Base-by-base conservation (phyloP, 2,329 filamentous ascomycete genomes). In the Cadophora sp. region DNA sequence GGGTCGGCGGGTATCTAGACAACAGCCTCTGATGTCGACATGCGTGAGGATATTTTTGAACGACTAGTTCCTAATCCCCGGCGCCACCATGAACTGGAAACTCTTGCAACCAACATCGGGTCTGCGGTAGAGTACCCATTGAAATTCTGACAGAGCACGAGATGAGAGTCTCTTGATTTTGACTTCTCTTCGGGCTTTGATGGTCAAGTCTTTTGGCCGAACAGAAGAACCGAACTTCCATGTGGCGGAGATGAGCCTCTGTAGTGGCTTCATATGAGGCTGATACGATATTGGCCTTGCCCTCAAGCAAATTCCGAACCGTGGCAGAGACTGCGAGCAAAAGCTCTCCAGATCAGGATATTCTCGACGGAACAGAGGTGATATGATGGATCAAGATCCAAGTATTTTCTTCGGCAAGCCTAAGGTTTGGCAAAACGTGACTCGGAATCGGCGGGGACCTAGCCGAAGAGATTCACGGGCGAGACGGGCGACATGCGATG, bases 121-220 rank as follows among this genome's bases (percentile, higher is more conserved):
- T 14, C 8, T 53, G 9, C 11, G 27, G 27, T 27, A 16, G 29
- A 14, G 27, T 8, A 6, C 19, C n/a, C 6, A 27, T 29, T 8
- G 3, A 27, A 1, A n/a, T n/a, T 19, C 16, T 19, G 3, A 29
- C 12, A 40, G n/a, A 61, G 46, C 37, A 61, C 22, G 37, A 61
- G 58, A 61, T 24, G 37, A 29, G 40, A 29, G 7, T 27, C 58
- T 59, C n/a, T 59, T 59, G 31, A 59, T 12, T 58, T 58, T 59
- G 29, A 37, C 11, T 37, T 40, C 19, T 59, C 22, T 40, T 24
- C 55, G n/a, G 31, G n/a, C 31, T 14, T 12, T 59, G 26, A 16
- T 61, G 19, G 27, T 46, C 19, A 24, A 61, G 24, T 43, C 5
- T 46, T 43, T 24, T 40, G 34, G 14, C 11, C 22, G 24, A 46